Evolutionary conservation across 1,139 yeast genomes (phyloP), one percentile per base, ranked within the genome.

Genomic region (Scheffersomyces stambukii): DNA sequence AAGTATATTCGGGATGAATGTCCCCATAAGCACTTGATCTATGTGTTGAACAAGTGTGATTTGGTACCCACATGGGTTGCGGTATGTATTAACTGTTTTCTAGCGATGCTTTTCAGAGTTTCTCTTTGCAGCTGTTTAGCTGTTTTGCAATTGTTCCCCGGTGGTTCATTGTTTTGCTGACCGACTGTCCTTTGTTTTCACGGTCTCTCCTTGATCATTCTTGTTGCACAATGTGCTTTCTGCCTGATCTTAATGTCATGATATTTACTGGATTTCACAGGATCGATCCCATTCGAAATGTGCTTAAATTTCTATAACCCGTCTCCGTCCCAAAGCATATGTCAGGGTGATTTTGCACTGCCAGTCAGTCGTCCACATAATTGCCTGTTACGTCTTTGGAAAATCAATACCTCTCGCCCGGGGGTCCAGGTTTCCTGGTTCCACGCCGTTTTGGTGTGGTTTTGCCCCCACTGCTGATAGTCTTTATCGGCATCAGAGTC

Each of bases 11-110:
- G 73, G 46, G 91, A 84, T 40, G 98, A 91, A 61, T 89, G 95
- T 52, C 86, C 98, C 17, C 98, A 91, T 57, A 91, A 91, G 62
- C 98, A 91, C 68, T 72, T 91, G 65, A 82, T 91, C 41, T 89
- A 82, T 54, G 96, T 91, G 31, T 68, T 91, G 58, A 91, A 91
- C 74, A 91, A 91, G 74, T 88, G 96, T 74, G 98, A 91, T 68
- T 76, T 91, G 50, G 96, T 93, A 31, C 98, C 98, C 40, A 91
- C 96, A 34, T 91, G 97, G 96, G 96, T 88, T 50, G 96, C 98
- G 52, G 97, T 91, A 85, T 75, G 97, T 88, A 64, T 53, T 25
- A 6, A 14, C 13, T 24, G 10, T 18, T 22, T 33, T 36, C 37
- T 32, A n/a, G n/a, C n/a, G n/a, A n/a, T n/a, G n/a, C n/a, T 29